These are phyloP conservation scores for Brassica hybrid DNA, from an alignment of 441 rosid species.

Conservation along the genomic window DNA sequence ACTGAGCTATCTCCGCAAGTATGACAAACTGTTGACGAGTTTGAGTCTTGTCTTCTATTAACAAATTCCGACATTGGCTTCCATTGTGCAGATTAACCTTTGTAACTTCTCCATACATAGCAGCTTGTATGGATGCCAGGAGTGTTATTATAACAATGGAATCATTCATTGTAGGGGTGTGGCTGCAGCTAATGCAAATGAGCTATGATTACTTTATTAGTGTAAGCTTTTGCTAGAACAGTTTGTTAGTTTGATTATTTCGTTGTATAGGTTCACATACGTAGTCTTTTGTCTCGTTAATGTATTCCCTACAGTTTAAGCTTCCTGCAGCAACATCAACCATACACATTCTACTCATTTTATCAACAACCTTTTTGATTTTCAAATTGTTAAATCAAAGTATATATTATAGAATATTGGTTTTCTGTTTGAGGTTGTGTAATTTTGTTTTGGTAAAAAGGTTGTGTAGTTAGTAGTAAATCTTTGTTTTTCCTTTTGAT, in stretches of 20 bases:
- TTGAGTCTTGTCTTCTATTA: not conserved
- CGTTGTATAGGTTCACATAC: not conserved
- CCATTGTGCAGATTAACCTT: conserved; percentile 49
- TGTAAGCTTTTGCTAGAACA: not conserved
- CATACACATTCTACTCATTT: too few relatives aligned
- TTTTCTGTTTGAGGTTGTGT: too few relatives aligned
- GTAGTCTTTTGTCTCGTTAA: not conserved
- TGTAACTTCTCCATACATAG: conserved; percentile 42
- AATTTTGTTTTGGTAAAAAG: too few relatives aligned
- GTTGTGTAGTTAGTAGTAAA: too few relatives aligned
- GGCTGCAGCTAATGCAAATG: not conserved
- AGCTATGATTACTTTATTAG: not conserved
- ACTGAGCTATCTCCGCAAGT: conserved; percentile 46
- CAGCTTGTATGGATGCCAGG: conserved; percentile 4
- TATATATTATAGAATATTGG: too few relatives aligned
- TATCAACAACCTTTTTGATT: too few relatives aligned
- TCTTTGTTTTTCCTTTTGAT: too few relatives aligned
- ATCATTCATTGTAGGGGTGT: not conserved
- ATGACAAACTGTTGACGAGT: not conserved
- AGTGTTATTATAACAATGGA: not conserved
- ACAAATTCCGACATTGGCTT: conserved; percentile 48
- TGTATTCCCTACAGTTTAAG: too few relatives aligned
- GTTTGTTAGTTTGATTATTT: not conserved
- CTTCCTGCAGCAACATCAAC: too few relatives aligned
- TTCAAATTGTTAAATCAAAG: too few relatives aligned